phyloP scores from a whole-genome alignment of 805 yeast genomes.

The Nakazawaea peltata region DNA sequence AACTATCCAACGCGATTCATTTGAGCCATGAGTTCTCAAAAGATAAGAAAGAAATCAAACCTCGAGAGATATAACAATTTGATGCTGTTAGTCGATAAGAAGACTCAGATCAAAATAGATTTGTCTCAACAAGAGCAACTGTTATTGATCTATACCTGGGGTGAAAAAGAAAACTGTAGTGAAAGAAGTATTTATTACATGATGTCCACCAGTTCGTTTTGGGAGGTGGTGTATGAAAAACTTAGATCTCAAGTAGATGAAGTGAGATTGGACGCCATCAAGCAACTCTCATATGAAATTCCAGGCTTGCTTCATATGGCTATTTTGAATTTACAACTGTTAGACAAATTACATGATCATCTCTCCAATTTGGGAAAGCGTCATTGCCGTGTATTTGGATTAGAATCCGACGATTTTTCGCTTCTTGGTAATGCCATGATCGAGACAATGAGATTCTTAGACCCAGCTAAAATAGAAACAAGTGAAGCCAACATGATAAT shows the following conservation, averaged over 20 bases:
- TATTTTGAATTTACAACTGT: slow-evolving; percentile 53
- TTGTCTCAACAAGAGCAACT: neutral
- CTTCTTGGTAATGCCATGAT: slow-evolving; percentile 66
- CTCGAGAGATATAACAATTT: slow-evolving; percentile 3
- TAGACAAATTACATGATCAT: slow-evolving; percentile 49
- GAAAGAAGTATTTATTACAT: slow-evolving; percentile 1
- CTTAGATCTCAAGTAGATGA: neutral
- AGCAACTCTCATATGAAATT: slow-evolving; percentile 71
- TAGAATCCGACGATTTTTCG: slow-evolving; percentile 59
- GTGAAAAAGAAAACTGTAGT: neutral
- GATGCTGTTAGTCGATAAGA: slow-evolving; percentile 4
- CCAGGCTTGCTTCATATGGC: slow-evolving; percentile 71
- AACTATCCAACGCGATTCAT: no score
- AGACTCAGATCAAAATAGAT: slow-evolving; percentile 1
- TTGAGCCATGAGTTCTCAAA: no score
- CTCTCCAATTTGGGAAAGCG: slow-evolving; percentile 60
- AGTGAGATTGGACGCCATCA: slow-evolving; percentile 31
- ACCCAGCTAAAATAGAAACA: neutral
- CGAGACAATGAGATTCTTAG: slow-evolving; percentile 37
- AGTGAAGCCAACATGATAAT: neutral
- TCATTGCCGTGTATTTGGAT: slow-evolving; percentile 66
- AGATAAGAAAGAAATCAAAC: slow-evolving; percentile 1
- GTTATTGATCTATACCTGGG: slow-evolving; percentile 4
- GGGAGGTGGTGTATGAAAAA: slow-evolving; percentile 3
- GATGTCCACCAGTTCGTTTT: slow-evolving; percentile 1